Percentiles rank a stretch among this genome's conserved stretches.
These are phyloP conservation scores for Monosporascus sp. DNA, from an alignment of 2,329 filamentous ascomycete species.

Conservation along the genomic window DNA sequence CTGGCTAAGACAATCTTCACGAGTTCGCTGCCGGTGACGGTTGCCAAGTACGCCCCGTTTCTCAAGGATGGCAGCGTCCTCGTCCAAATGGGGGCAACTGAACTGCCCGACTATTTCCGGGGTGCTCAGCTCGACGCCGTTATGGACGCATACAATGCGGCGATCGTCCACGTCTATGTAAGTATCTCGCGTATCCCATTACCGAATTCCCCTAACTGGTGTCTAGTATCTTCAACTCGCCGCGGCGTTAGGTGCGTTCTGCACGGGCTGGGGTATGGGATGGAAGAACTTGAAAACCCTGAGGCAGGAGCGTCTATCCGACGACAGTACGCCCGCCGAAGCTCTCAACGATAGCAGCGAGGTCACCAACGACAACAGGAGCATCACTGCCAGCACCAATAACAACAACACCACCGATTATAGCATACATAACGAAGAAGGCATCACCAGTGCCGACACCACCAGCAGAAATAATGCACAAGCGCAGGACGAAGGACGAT, in stretches of 20 bases:
- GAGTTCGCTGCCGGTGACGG: slow-evolving; percentile 37
- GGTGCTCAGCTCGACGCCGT: slow-evolving; percentile 26
- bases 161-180: slow-evolving; percentile 17
- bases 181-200: slow-evolving; percentile 1
- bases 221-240: slow-evolving; percentile 19
- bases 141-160: slow-evolving; percentile 27
- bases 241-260: slow-evolving; percentile 14
- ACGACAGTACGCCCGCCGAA: background rate
- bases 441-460: background rate
- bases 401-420: background rate
- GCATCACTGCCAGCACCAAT: background rate
- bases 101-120: slow-evolving; percentile 32
- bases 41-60: slow-evolving; percentile 34
- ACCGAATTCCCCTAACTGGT: background rate
- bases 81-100: slow-evolving; percentile 36
- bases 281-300: slow-evolving; percentile 19
- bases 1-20: slow-evolving; percentile 49
- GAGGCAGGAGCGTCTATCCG: slow-evolving; percentile 8
- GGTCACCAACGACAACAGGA: background rate
- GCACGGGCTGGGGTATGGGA: slow-evolving; percentile 18
- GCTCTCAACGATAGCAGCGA: background rate
- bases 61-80: slow-evolving; percentile 29
- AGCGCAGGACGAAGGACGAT: background rate
- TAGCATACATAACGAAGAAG: background rate
- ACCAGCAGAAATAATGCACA: background rate